phyloP scores from a whole-genome alignment of 768 basidiomycete species.

The Tricholoma sp. region DNA sequence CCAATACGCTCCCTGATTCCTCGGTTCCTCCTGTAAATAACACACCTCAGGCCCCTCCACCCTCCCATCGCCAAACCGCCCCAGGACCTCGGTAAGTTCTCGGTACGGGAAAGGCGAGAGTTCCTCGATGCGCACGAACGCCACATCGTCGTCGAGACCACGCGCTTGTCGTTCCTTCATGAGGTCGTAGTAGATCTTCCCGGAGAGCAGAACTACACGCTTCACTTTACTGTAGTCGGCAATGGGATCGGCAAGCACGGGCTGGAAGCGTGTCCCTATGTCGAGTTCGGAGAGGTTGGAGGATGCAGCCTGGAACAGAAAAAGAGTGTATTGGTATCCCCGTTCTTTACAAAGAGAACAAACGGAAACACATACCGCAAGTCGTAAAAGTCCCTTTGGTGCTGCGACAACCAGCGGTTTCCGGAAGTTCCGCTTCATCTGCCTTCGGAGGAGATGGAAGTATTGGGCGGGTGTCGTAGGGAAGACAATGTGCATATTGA shows the following conservation, averaged over 20 bases:
- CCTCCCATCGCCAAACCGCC: slow-evolving; percentile 30
- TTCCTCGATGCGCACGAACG: slow-evolving; percentile 79
- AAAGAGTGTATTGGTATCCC: background rate
- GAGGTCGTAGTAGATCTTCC: slow-evolving; percentile 89
- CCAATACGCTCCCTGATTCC: slow-evolving; percentile 85
- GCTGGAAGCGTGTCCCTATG: slow-evolving; percentile 56
- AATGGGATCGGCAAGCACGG: slow-evolving; percentile 56
- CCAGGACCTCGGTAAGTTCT: slow-evolving; percentile 41
- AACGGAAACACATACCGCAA: slow-evolving; percentile 47
- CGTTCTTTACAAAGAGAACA: background rate
- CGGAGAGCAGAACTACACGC: slow-evolving; percentile 70
- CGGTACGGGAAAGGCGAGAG: slow-evolving; percentile 83
- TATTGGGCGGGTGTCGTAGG: slow-evolving; percentile 90
- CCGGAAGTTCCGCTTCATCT: slow-evolving; percentile 78
- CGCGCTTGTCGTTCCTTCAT: slow-evolving; percentile 57
- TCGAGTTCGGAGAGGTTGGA: slow-evolving; percentile 61
- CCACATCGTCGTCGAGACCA: slow-evolving; percentile 45
- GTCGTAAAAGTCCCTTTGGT: slow-evolving; percentile 78
- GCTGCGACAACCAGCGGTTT: slow-evolving; percentile 83
- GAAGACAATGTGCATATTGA: slow-evolving; percentile 83
- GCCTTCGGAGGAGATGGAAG: slow-evolving; percentile 88
- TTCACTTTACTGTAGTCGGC: slow-evolving; percentile 34
- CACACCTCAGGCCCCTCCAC: slow-evolving; percentile 39
- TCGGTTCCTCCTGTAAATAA: slow-evolving; percentile 87
- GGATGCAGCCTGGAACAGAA: slow-evolving; percentile 55